Conservation (phyloP, 108 stramenopile species). For the Bacterosira constricta region DNA sequence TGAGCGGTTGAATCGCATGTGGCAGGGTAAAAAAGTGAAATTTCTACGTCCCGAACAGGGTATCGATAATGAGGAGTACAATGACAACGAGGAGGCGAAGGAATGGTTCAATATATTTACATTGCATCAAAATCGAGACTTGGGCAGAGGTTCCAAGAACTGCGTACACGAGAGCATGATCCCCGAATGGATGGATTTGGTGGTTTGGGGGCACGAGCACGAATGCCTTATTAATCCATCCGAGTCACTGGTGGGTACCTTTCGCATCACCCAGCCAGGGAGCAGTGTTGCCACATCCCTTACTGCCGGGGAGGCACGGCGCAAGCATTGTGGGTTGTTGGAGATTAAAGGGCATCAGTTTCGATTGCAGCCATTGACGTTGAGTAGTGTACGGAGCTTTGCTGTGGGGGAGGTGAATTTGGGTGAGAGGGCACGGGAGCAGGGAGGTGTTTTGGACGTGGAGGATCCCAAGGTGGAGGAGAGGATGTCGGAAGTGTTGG, state of each 20-base stretch:
- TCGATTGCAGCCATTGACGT: slow-evolving; percentile 73
- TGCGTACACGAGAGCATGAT: slow-evolving; percentile 97
- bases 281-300: slow-evolving; percentile 93
- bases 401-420: slow-evolving; percentile 71
- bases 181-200: slow-evolving; percentile 98
- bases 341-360: slow-evolving; percentile 81
- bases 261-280: slow-evolving; percentile 95
- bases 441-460: slow-evolving; percentile 59
- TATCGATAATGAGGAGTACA: slow-evolving; percentile 7
- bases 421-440: slow-evolving; percentile 21
- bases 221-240: slow-evolving; percentile 86
- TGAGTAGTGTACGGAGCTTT: slow-evolving; percentile 86
- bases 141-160: slow-evolving; percentile 93
- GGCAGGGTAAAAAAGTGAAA: slow-evolving; percentile 84
- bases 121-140: slow-evolving; percentile 97
- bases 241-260: slow-evolving; percentile 91
- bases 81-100: slow-evolving; percentile 14
- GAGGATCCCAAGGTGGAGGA: slow-evolving; percentile 83
- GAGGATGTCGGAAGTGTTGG: slow-evolving; percentile 64
- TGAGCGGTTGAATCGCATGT: slow-evolving; percentile 97
- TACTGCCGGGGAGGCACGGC: slow-evolving; percentile 80
- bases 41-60: slow-evolving; percentile 66
- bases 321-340: slow-evolving; percentile 88
- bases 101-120: slow-evolving; percentile 94
- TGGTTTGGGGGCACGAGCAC: slow-evolving; percentile 97